Evolutionary conservation across 208 protist species (phyloP), one percentile per base, ranked within the genome.

Genomic region (Trypanosoma platydactyli): DNA sequence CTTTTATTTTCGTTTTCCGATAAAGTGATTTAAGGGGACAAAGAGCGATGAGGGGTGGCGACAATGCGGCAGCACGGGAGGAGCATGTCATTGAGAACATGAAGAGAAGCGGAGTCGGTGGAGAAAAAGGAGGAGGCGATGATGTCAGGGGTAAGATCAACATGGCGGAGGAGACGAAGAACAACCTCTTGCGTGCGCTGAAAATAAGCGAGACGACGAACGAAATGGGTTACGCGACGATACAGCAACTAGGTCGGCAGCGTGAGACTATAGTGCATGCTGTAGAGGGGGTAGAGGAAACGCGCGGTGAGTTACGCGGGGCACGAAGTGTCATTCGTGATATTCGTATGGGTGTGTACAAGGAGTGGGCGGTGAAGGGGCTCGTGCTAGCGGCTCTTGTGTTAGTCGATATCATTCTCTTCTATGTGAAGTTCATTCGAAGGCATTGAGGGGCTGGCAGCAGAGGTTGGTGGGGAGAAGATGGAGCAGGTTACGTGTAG

Each of bases 291-390:
- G 81, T 86, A 11, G 81, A 82, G 7, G 69, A 50, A 16, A 88
- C 84, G 3, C 81, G 77, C 5, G 68, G 71, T 42, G 72, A 88
- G 49, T 73, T 90, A 40, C 48, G 64, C 22, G 84, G 81, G 29
- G 83, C 81, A 0, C 77, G 77, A 5, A 68, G 78, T 59, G 72
- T 80, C 0, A 89, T 92, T 72, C 83, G 69, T 18, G 71, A 80
- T 48, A 87, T 92, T 62, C 86, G 86, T 48, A 77, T 84, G 71
- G 49, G 73, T 11, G 81, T 92, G 41, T 92, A 88, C 58, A 86
- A 84, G 72, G 86, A 92, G 68, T 92, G 83, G 80, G 68, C 83
- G 5, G 67, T 84, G 35, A 92, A 92, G 60, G 83, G 72, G 24
- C 63, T 69, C 27, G 81, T 92, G 0, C 60, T 92, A 24, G 50